phyloP scores from a whole-genome alignment of 805 yeast species.

The Monosporozyma solicola region DNA sequence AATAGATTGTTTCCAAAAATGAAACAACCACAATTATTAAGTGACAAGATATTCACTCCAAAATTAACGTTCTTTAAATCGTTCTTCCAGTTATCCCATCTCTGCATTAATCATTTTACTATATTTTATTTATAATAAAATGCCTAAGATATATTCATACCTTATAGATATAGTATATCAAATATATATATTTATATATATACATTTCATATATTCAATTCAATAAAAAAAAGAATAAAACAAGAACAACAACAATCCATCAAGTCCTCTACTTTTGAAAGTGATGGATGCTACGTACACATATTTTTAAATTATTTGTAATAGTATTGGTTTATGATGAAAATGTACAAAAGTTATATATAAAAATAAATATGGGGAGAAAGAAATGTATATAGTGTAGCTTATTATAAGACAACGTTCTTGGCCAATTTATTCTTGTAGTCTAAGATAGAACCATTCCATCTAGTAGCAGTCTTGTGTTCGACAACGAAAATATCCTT shows the following conservation, averaged over 20 bases:
- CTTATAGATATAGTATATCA: background rate
- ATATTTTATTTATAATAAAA: background rate
- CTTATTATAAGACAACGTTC: conserved; percentile 60
- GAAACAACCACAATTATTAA: background rate
- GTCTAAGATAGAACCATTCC: conserved; percentile 87
- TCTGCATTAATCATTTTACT: background rate
- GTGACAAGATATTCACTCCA: background rate
- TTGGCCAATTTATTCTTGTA: conserved; percentile 93
- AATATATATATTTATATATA: background rate
- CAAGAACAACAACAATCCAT: too few species aligned
- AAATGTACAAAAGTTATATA: background rate
- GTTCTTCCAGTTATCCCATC: background rate
- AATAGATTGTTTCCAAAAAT: background rate
- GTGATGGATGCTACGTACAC: background rate
- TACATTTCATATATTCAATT: background rate
- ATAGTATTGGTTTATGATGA: background rate
- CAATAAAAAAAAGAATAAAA: background rate
- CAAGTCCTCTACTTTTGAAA: background rate
- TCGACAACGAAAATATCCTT: conserved; percentile 96
- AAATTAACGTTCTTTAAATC: background rate
- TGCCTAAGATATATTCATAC: background rate
- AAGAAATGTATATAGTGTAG: background rate
- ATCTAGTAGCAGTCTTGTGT: conserved; percentile 88
- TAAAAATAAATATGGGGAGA: background rate
- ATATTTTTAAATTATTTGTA: background rate